Evolutionary conservation across 129 eudicot species (phyloP), one percentile per base, ranked within the genome.

Genomic region (Apium graveolens): DNA sequence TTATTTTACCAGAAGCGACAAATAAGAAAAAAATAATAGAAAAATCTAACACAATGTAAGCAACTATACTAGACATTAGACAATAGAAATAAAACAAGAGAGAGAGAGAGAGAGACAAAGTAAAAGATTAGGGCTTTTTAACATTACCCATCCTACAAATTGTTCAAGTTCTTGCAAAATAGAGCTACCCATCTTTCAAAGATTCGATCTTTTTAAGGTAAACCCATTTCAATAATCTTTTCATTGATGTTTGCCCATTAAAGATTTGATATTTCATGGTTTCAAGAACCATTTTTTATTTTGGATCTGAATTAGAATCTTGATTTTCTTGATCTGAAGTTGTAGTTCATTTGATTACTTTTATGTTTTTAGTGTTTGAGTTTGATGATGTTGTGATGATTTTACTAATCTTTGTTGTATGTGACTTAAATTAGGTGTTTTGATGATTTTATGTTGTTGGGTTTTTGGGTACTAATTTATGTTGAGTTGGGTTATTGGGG

Each of bases 221-320:
- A 42, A 39, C 29, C 37, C 29, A 73, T 73, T 21, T 27, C n/a
- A 73, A n/a, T 73, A 42, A 44, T 38, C 31, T 12, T 9, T 73
- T 73, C 0, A 24, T 73, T 73, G 9, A 21, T n/a, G 24, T 73
- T 5, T 39, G 14, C 5, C 9, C 21, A 41, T 74, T 44, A 11
- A 60, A 74, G 57, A 1, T 13, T 0, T 43, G 27, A 14, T 18
- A 44, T 26, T 74, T 74, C 60, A 18, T 26, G 29, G 5, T 43
- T 74, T 5, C 72, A 74, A 74, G 77, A 74, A 74, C 5, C 6
- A 44, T 43, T 27, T 27, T 60, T 18, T 42, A 1, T 74, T 27
- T 74, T 74, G 77, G 77, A 74, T 74, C 77, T 44, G 57, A 74
- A 31, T 42, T 16, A 18, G 49, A 74, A 26, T 74, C 57, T 74